Base-by-base conservation (phyloP, 176 grass and related monocot species). In the Zoysia pacifica region DNA sequence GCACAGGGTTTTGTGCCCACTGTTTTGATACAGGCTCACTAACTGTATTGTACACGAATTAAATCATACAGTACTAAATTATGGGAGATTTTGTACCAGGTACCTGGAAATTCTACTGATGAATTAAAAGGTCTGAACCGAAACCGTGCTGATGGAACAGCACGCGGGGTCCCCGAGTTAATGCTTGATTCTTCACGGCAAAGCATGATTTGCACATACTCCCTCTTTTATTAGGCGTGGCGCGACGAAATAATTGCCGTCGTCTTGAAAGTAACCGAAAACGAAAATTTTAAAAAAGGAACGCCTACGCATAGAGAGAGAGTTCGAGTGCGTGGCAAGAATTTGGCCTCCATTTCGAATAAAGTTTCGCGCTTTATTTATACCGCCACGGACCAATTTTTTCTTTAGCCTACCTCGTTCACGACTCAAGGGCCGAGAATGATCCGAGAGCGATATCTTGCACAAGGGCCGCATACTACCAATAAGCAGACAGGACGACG, bases 331-430 rank as follows among this genome's bases (percentile, higher is more conserved):
- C 38, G 40, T 76, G 60, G 15, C 80, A 87, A 90, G 90, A 93
- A 84, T 90, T 93, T 93, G 74, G 79, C 72, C 56, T 76, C 58
- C 84, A 87, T 64, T 81, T 82, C 65, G 87, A 93, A 90, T 90
- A 90, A 87, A 89, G 80, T 13, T 84, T 68, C 1, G 2, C 20
- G 52, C 83, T 89, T 85, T 85, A 82, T 78, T 78, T 77, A 70
- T 70, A 71, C 63, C 47, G 40, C 77, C 40, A 69, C 50, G n/a
- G 16, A 50, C 55, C 72, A 36, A 59, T 48, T 14, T 9, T 8
- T 4, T 82, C 44, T 16, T 10, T 12, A 67, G 6, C 20, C 19
- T 11, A 53, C 28, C 87, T 73, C 85, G 60, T 73, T 67, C 73
- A 82, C 44, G 82, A 89, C 79, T 28, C 28, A 28, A 28, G 28